Evolutionary conservation across 768 basidiomycete genomes (phyloP).

Genomic region (Crepidotus variabilis): DNA sequence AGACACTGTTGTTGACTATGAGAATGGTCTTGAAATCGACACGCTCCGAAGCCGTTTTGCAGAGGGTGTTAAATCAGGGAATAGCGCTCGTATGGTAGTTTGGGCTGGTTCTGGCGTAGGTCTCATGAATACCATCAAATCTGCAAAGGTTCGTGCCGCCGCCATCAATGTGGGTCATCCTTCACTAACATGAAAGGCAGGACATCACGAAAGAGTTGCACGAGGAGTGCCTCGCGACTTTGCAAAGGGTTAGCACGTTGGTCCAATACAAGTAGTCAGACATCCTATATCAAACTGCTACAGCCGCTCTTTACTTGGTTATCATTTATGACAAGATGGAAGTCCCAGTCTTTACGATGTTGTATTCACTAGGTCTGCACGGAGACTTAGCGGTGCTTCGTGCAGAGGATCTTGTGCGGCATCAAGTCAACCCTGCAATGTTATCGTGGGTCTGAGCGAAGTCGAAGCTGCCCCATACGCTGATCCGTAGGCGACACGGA

Average conservation of each 20-base stretch:
- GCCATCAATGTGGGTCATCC: constrained; percentile 1
- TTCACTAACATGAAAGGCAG: constrained; percentile 27
- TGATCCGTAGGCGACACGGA: neutral
- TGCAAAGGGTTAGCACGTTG: constrained; percentile 5
- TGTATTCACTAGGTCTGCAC: no score
- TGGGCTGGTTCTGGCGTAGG: constrained; percentile 72
- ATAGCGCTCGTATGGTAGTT: constrained; percentile 49
- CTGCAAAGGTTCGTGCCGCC: constrained; percentile 32
- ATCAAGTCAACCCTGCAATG: no score
- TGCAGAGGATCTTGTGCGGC: no score
- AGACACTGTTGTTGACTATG: constrained; percentile 55
- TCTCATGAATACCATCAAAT: constrained; percentile 39
- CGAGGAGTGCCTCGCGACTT: constrained; percentile 30
- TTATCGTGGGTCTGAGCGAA: no score
- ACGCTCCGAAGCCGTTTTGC: constrained; percentile 39
- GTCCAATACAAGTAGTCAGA: neutral
- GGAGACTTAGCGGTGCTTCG: no score
- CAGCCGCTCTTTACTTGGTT: neutral
- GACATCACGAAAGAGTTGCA: constrained; percentile 53
- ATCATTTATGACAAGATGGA: neutral
- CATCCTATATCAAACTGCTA: neutral
- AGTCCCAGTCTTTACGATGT: no score
- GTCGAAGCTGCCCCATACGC: neutral
- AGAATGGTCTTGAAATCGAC: constrained; percentile 41
- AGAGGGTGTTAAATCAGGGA: constrained; percentile 40